phyloP scores from a whole-genome alignment of 768 basidiomycete genomes.

The Rhizopogon sp. region DNA sequence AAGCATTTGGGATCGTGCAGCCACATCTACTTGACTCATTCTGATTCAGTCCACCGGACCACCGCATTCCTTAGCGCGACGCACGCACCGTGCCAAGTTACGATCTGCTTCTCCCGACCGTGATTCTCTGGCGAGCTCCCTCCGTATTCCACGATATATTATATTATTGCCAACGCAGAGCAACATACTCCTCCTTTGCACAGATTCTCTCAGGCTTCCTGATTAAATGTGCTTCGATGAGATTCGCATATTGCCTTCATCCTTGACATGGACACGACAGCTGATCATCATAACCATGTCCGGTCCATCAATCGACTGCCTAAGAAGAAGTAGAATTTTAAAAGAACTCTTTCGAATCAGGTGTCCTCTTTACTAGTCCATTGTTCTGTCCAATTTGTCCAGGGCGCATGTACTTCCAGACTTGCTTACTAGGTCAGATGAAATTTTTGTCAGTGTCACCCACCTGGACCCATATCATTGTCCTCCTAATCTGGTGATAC shows the following conservation, averaged over 20 bases:
- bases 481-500: background rate
- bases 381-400: background rate
- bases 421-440: background rate
- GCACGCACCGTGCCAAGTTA: background rate
- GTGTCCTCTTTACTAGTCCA: background rate
- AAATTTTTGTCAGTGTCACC: background rate
- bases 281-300: background rate
- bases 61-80: no score
- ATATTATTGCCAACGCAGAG: background rate
- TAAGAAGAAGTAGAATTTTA: conserved; percentile 2
- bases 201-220: background rate
- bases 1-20: no score
- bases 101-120: background rate
- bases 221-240: background rate
- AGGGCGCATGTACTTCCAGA: background rate
- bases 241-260: background rate
- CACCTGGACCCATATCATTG: conserved; percentile 1
- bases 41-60: no score
- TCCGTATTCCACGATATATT: background rate
- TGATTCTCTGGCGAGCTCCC: background rate
- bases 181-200: background rate
- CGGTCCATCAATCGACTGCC: no score
- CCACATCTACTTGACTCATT: no score
- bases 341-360: background rate
- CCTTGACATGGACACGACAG: background rate